Evolutionary conservation across 495 filamentous ascomycete species (phyloP), one percentile per base, ranked within the genome.

Genomic region (Tuber umbilicatum): DNA sequence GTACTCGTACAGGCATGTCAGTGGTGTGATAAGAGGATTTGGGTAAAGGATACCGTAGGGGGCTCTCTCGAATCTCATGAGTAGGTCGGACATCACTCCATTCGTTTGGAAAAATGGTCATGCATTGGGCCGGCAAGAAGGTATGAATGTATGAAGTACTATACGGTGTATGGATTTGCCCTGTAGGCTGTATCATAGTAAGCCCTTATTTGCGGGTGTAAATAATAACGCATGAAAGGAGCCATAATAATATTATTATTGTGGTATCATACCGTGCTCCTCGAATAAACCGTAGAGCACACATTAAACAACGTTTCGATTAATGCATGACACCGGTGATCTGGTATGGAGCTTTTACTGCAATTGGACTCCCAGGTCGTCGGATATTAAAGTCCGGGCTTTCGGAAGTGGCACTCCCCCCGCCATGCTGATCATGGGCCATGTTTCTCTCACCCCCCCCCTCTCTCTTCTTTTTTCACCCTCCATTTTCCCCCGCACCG

Each of bases 361-460:
- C n/a, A 14, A 60, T 60, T 60, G 50, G 50, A 31, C 50, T 60
- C 50, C 50, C 50, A 60, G 50, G 50, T 60, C 50, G 50, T 60
- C 50, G 50, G 50, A 60, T 60, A 60, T 60, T 60, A 60, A 60
- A 60, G 50, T 60, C 50, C 50, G 27, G 50, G 50, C 50, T 60
- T 60, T 60, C 27, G n/a, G 50, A 31, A 60, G 50, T n/a, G 50
- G 50, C 50, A 12, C n/a, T 60, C 16, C 9, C 47, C 50, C n/a
- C 50, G n/a, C 50, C 50, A 60, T 27, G 50, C n/a, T 60, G 50
- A 60, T 31, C 12, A 31, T 60, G 50, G 16, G 50, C 50, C 50
- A 31, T 60, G 6, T 9, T n/a, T n/a, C 47, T n/a, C 21, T n/a
- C 23, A 2, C 6, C 31, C 42, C 5, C 5, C 5, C 5, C 10